phyloP scores from a whole-genome alignment of 345 rosid genomes.

The Gynandropsis gynandra region DNA sequence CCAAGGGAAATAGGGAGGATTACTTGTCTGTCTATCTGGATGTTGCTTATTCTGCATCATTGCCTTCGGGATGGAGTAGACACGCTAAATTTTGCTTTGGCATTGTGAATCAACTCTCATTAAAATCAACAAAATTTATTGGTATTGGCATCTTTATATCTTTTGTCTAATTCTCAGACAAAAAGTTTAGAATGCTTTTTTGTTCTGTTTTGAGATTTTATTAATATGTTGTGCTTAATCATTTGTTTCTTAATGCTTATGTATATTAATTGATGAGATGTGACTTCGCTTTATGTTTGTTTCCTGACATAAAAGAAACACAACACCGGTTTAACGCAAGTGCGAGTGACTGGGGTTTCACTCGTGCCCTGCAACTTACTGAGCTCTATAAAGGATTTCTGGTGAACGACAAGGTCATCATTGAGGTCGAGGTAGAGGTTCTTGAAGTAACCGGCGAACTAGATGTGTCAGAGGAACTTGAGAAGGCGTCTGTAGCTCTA shows the following conservation, averaged over 20 bases:
- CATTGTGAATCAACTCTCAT: conserved; percentile 46
- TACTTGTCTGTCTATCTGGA: conserved; percentile 62
- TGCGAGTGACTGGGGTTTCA: conserved; percentile 81
- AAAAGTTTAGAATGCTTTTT: too few species aligned
- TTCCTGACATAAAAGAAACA: conserved; percentile 40
- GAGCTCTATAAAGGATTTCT: conserved; percentile 54
- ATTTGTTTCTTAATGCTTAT: too few species aligned
- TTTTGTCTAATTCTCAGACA: too few species aligned
- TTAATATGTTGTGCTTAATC: too few species aligned
- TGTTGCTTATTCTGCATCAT: conserved; percentile 50
- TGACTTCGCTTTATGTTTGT: not conserved
- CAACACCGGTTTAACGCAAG: conserved; percentile 65
- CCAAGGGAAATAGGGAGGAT: conserved; percentile 66
- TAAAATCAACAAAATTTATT: conserved; percentile 43
- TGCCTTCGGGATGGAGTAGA: conserved; percentile 79
- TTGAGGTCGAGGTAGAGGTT: conserved; percentile 50
- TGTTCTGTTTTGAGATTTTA: not conserved
- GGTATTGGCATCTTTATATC: conserved; percentile 37
- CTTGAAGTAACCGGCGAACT: conserved; percentile 1
- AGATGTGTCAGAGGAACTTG: not conserved
- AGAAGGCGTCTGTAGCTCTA: not conserved
- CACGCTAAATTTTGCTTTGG: conserved; percentile 49
- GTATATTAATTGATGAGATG: not conserved
- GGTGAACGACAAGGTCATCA: conserved; percentile 42
- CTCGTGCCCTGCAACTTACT: conserved; percentile 60